Base-by-base conservation (phyloP, 495 filamentous ascomycete species). In the Stereocaulon alpinum region DNA sequence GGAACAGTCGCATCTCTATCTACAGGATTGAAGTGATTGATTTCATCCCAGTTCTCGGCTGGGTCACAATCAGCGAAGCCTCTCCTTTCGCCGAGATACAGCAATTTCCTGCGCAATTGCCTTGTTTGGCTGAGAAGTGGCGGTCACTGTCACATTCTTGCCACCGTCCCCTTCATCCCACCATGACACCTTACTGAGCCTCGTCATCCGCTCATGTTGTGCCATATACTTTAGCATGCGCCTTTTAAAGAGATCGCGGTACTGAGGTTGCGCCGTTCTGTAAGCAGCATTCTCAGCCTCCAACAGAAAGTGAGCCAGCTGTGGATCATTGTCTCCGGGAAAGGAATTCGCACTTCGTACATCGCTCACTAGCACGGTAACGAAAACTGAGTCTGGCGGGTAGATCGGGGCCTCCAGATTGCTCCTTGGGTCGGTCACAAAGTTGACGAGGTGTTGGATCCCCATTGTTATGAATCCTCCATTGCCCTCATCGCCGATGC, bases 261-360 rank as follows among this genome's bases (percentile, higher is more conserved):
- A 32, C 42, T 5, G 48, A 17, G 45, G 10, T 4, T 41, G 5
- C 29, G 40, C 29, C 40, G 3, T n/a, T 22, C 11, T 0, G 15
- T 44, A 34, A n/a, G 61, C 61, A 10, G 20, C 14, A 0, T 6
- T 0, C 41, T 62, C 61, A 12, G 47, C 43, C 12, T 52, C 17
- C 40, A 5, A n/a, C 40, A 62, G 27, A 34, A 57, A 49, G 4
- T 11, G 24, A 10, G 61, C 61, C 20, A 62, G 37, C 0, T 43
- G 0, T 17, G 61, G 61, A 29, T 62, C 61, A 22, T 62, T 59
- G 40, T 58, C 50, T 4, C 61, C 61, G 0, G 61, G 61, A 29
- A 24, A 52, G n/a, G 48, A 15, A 7, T 51, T 14, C 17, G 40
- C 29, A 14, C 7, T 45, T 6, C 51, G 22, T 24, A 4, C 17